Evolutionary conservation across 2,329 filamentous ascomycete genomes (phyloP), one percentile per base, ranked within the genome.

Genomic region (Fusarium kyushuense): DNA sequence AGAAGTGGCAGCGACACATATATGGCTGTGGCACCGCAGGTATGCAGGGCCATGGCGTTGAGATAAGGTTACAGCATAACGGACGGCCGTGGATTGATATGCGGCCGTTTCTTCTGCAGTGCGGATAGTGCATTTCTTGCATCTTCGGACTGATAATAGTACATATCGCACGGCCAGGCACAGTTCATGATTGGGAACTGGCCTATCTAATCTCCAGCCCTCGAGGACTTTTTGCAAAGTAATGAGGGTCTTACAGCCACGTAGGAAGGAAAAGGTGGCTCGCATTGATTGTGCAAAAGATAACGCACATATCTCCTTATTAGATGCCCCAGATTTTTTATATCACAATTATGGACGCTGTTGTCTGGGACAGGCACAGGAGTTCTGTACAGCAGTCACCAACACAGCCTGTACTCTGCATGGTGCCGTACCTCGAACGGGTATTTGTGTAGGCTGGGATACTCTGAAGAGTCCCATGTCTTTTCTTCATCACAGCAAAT

Each of bases 151-250:
- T 67, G 67, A 72, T 71, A 72, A 61, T 64, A 38, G 47, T 38
- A 63, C 52, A 48, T 63, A 67, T 52, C 55, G 45, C 58, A 58
- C 41, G 47, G 61, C 69, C 49, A 65, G 43, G 54, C 53, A 43
- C 53, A 63, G 46, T 59, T 63, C 46, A 62, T 73, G 71, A 73
- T 73, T 73, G 71, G 71, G 69, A 73, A 57, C 54, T 16, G 14
- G 41, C 55, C 46, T 73, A 73, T 72, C 71, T 73, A 73, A 73
- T 73, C 71, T 73, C 43, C 42, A 64, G 61, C 57, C 68, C 58
- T 70, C 57, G 53, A 62, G 38, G 47, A 63, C 57, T 58, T 70
- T 70, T 53, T 65, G 52, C 49, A 56, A 53, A 45, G 55, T 38
- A 54, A 65, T 48, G 60, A 58, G 63, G 66, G 67, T 54, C 41